A percentile compares a stretch with the other conserved stretches of the same genome.
These are phyloP conservation scores for Cladosporium sp. DNA, from an alignment of 2,329 filamentous ascomycete genomes.

Conservation along the genomic window DNA sequence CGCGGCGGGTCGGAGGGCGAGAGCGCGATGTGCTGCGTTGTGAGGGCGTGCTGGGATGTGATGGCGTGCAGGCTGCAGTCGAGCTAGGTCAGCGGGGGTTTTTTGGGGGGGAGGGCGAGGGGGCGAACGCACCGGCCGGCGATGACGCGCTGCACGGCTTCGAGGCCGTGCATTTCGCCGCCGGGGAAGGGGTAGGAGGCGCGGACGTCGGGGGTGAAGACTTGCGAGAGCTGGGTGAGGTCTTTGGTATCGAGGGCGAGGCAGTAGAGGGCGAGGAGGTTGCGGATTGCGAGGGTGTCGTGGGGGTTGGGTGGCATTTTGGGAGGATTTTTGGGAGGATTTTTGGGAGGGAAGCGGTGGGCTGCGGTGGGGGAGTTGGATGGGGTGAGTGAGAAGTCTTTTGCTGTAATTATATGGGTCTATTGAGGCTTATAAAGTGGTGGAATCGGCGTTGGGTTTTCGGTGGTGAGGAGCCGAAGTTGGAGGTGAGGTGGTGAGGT, in stretches of 20 bases:
- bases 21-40: conserved; percentile 36
- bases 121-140: conserved; percentile 24
- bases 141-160: conserved; percentile 7
- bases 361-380: no score
- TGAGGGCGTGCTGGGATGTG: conserved; percentile 38
- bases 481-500: no score
- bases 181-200: conserved; percentile 34
- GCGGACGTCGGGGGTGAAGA: conserved; percentile 36
- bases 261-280: conserved; percentile 38
- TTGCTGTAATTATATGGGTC: no score
- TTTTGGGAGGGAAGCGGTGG: no score
- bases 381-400: no score
- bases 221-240: conserved; percentile 32
- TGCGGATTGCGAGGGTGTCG: conserved; percentile 37
- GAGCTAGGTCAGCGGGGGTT: not conserved
- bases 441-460: no score
- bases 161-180: conserved; percentile 8
- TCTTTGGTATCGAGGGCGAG: conserved; percentile 40
- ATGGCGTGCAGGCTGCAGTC: conserved; percentile 33
- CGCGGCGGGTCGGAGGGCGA: conserved; percentile 22
- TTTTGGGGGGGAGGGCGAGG: not conserved
- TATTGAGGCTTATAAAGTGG: no score
- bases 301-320: conserved; percentile 16
- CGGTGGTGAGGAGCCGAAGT: no score
- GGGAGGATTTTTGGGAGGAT: no score